Percentiles rank a stretch among this genome's conserved stretches.
These are phyloP conservation scores for Tylopilus balloui DNA, from an alignment of 768 basidiomycete genomes.

Conservation along the genomic window DNA sequence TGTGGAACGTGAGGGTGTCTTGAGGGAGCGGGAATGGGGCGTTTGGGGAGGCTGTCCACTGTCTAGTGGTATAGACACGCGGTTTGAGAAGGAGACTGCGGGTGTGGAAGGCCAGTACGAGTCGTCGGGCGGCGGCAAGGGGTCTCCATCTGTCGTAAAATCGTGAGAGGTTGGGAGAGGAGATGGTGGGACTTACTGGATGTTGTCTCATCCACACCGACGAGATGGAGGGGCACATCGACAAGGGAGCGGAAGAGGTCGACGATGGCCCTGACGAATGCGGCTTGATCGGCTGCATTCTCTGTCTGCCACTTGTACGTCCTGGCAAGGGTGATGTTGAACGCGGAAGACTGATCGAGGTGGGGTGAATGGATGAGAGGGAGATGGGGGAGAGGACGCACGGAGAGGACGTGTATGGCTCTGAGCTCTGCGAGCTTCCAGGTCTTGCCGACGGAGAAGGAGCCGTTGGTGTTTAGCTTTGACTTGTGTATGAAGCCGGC, in stretches of 20 bases:
- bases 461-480: slow-evolving; percentile 89
- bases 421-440: slow-evolving; percentile 86
- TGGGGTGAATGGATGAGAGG: slow-evolving; percentile 17
- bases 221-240: slow-evolving; percentile 49
- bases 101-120: not conserved
- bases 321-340: slow-evolving; percentile 84
- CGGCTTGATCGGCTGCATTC: slow-evolving; percentile 60
- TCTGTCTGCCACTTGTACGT: slow-evolving; percentile 92
- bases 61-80: slow-evolving; percentile 10
- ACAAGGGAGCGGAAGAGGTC: slow-evolving; percentile 53
- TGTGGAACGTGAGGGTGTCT: slow-evolving; percentile 35
- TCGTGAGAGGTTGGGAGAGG: slow-evolving; percentile 4
- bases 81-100: slow-evolving; percentile 3
- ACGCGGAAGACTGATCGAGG: slow-evolving; percentile 48
- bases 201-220: slow-evolving; percentile 49
- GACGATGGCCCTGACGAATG: slow-evolving; percentile 65
- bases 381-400: slow-evolving; percentile 36
- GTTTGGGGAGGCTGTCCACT: slow-evolving; percentile 23
- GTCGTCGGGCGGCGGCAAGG: not conserved
- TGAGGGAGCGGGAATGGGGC: slow-evolving; percentile 24
- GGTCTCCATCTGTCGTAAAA: slow-evolving; percentile 16
- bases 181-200: slow-evolving; percentile 28
- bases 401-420: slow-evolving; percentile 69
- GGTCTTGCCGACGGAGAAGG: slow-evolving; percentile 96
- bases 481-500: slow-evolving; percentile 89